Percentiles rank a stretch among this genome's conserved stretches.
phyloP scores from a whole-genome alignment of 2,329 filamentous ascomycete species.

The Verticillium albo-atrum region DNA sequence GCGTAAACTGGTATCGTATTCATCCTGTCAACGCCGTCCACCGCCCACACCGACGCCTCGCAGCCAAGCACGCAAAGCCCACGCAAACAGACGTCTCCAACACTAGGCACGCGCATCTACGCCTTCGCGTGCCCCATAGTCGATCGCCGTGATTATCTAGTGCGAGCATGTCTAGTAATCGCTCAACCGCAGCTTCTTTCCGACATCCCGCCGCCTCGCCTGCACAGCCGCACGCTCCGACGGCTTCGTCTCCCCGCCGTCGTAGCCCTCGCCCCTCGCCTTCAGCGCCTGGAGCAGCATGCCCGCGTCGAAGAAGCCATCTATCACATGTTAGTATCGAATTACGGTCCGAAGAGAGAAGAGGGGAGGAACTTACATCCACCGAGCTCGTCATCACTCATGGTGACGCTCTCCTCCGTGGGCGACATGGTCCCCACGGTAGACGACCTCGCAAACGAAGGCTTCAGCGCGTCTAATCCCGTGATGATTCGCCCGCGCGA shows the following conservation, averaged over 20 bases:
- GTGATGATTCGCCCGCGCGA: conserved; percentile 70
- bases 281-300: conserved; percentile 89
- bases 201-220: conserved; percentile 60
- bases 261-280: conserved; percentile 54
- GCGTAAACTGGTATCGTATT: background rate
- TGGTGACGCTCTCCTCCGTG: conserved; percentile 63
- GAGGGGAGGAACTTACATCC: conserved; percentile 67
- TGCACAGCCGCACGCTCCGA: conserved; percentile 57
- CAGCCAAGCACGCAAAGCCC: background rate
- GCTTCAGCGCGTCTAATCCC: conserved; percentile 41
- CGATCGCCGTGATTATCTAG: no score
- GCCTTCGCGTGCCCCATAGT: no score
- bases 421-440: conserved; percentile 51
- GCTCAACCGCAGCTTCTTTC: conserved; percentile 66
- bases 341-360: conserved; percentile 8
- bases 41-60: background rate
- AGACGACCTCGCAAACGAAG: conserved; percentile 29
- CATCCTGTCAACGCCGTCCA: background rate
- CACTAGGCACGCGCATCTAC: no score
- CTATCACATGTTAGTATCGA: conserved; percentile 43
- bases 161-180: conserved; percentile 51
- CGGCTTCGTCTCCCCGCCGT: conserved; percentile 43
- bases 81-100: background rate
- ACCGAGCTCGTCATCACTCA: conserved; percentile 81
- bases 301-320: conserved; percentile 96